Base-by-base conservation (phyloP, 768 basidiomycete species). In the Boletus coccyginus region DNA sequence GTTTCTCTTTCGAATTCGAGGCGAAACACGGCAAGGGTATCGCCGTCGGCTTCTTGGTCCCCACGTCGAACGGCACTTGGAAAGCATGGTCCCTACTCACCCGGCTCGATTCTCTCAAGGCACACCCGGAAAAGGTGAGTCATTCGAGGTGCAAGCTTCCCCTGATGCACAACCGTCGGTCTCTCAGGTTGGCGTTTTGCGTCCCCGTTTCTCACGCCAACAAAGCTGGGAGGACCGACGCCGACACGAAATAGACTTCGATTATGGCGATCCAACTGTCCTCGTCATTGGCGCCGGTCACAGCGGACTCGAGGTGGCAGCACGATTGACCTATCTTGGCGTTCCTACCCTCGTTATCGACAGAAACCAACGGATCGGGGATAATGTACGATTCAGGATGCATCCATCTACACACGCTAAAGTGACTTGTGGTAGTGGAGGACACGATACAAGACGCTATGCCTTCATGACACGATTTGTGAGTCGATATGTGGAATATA, bases 231-330 rank as follows among this genome's bases (percentile, higher is more conserved):
- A 75, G 49, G 73, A 74, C 21, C 67, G 72, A 24, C 75, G 83
- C 35, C 67, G 64, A 44, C 66, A 66, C 11, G 76, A 81, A 57
- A 52, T 64, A 8, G 73, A 76, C 29, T 84, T 84, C 60, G 72
- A 71, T 33, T 76, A 76, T 21, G 60, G 58, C 12, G 74, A 79
- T 36, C 86, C 85, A 0, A 75, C 75, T 2, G 88, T 89, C 8
- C 71, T 89, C 40, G 69, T 89, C 44, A 74, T 87, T 21, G 85
- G 86, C 10, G 85, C 78, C 5, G 85, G 86, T 1, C 89, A 88
- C 55, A 79, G 80, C 58, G 89, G 88, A 4, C 70, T 92, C 42
- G 80, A 75, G 38, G 62, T 83, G 2, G 87, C 87, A 0, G 85
- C 86, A 2, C 74, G 86, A 27, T 70, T 91, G 58, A 82, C 84